phyloP scores from a whole-genome alignment of 345 rosid species.

The Pelargonium nanum region DNA sequence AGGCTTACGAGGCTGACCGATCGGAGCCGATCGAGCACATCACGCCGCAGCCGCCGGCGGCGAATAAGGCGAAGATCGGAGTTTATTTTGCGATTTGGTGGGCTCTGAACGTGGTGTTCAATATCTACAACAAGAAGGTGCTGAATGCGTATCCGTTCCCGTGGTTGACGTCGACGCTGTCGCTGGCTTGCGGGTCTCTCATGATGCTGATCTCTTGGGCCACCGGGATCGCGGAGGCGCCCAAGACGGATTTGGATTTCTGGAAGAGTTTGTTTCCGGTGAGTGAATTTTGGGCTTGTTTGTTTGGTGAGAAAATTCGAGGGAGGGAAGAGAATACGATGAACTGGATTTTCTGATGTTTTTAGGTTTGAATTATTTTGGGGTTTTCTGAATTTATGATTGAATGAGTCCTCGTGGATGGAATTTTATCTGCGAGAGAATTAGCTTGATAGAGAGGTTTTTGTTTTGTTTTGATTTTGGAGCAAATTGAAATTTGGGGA shows the following conservation, averaged over 20 bases:
- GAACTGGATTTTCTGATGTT: not conserved
- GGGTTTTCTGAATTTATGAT: not conserved
- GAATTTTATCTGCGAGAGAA: no score
- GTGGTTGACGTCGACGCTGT: slow-evolving; percentile 92
- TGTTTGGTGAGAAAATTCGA: slow-evolving; percentile 10
- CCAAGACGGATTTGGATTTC: slow-evolving; percentile 79
- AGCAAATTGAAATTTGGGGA: not conserved
- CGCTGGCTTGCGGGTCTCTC: slow-evolving; percentile 88
- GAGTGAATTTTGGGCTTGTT: slow-evolving; percentile 30
- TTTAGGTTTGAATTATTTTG: not conserved
- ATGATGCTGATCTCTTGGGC: slow-evolving; percentile 98
- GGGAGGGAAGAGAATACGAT: not conserved
- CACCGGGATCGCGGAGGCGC: slow-evolving; percentile 73
- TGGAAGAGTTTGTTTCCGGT: slow-evolving; percentile 96
- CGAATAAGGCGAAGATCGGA: slow-evolving; percentile 19
- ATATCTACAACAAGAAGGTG: slow-evolving; percentile 94
- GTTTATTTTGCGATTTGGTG: slow-evolving; percentile 81
- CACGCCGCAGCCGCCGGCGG: slow-evolving; percentile 30
- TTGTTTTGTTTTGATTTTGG: not conserved
- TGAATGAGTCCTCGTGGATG: not conserved
- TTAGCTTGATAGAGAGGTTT: not conserved
- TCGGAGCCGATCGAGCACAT: slow-evolving; percentile 22
- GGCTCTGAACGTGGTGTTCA: slow-evolving; percentile 91
- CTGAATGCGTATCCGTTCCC: slow-evolving; percentile 94
- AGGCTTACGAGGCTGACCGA: slow-evolving; percentile 77